Evolutionary conservation across 352 stramenopile species (phyloP).

Genomic region (Peronospora belbahrii): DNA sequence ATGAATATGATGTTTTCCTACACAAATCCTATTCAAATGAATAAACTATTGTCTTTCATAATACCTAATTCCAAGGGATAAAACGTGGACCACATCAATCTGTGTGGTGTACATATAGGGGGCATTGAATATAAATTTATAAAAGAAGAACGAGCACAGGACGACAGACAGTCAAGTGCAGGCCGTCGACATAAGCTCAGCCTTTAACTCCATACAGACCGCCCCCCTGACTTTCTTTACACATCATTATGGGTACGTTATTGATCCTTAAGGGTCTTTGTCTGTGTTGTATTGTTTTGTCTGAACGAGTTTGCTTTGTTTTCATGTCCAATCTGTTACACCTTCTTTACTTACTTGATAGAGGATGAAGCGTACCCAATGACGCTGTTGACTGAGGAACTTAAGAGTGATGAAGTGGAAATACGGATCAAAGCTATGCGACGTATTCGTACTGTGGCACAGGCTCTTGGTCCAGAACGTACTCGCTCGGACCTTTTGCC

Average conservation of each 20-base stretch:
- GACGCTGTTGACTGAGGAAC: conserved; percentile 88
- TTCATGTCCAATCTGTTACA: no score
- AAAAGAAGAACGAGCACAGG: background rate
- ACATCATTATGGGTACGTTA: conserved; percentile 19
- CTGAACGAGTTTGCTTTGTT: no score
- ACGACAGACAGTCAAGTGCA: no score
- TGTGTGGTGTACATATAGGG: background rate
- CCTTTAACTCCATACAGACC: conserved; percentile 8
- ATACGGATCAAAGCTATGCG: conserved; percentile 92
- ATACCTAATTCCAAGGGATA: no score
- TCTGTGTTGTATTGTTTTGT: no score
- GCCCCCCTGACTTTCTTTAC: conserved; percentile 2
- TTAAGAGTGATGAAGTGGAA: conserved; percentile 88
- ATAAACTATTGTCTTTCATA: no score
- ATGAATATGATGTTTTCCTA: background rate
- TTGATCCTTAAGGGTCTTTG: background rate
- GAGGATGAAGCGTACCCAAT: conserved; percentile 84
- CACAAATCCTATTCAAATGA: background rate
- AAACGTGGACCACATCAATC: background rate
- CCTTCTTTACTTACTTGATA: conserved; percentile 17
- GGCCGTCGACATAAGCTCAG: no score
- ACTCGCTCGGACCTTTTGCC: conserved; percentile 81
- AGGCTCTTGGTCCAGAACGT: conserved; percentile 82
- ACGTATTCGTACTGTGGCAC: conserved; percentile 85
- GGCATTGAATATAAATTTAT: background rate